Conservation (phyloP, 805 yeast species). For the Barnettozyma wickerhamii region DNA sequence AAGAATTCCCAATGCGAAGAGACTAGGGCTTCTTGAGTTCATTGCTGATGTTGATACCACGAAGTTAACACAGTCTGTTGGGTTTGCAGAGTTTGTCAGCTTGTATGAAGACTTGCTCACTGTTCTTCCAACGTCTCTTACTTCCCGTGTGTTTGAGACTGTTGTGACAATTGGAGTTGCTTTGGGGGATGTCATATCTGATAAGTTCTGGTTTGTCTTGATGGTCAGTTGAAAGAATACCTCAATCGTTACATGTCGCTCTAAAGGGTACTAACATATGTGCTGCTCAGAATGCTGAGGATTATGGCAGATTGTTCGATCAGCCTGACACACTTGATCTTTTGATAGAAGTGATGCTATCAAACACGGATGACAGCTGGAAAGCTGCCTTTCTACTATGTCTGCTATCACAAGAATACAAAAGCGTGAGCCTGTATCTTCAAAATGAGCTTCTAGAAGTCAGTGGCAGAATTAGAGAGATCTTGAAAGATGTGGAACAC, state of each 20-base stretch:
- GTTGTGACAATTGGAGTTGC: constrained; percentile 22
- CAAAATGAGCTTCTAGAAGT: neutral
- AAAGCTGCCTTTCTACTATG: constrained; percentile 25
- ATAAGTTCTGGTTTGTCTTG: constrained; percentile 22
- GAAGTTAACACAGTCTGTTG: too few relatives aligned
- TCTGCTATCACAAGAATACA: constrained; percentile 22
- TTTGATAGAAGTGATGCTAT: constrained; percentile 11
- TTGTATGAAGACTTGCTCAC: constrained; percentile 12
- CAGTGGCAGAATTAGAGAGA: neutral
- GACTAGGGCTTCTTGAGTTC: constrained; percentile 2
- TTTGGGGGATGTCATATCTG: constrained; percentile 13
- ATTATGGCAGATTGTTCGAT: constrained; percentile 20
- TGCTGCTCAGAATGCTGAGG: constrained; percentile 5
- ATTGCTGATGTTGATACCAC: constrained; percentile 2
- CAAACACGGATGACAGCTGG: constrained; percentile 19
- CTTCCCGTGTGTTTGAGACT: constrained; percentile 16
- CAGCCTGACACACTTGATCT: constrained; percentile 9
- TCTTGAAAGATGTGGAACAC: constrained; percentile 12
- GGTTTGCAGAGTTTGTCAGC: too few relatives aligned
- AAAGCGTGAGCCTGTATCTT: constrained; percentile 2
- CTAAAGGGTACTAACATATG: neutral
- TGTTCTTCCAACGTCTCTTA: constrained; percentile 12
- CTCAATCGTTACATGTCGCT: neutral
- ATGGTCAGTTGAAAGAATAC: constrained; percentile 12
- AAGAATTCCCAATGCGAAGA: constrained; percentile 1